A percentile compares a stretch with the other conserved stretches of the same genome.
phyloP scores from a whole-genome alignment of 1,284 basidiomycete species.

The Cystobasidium pallidum region DNA sequence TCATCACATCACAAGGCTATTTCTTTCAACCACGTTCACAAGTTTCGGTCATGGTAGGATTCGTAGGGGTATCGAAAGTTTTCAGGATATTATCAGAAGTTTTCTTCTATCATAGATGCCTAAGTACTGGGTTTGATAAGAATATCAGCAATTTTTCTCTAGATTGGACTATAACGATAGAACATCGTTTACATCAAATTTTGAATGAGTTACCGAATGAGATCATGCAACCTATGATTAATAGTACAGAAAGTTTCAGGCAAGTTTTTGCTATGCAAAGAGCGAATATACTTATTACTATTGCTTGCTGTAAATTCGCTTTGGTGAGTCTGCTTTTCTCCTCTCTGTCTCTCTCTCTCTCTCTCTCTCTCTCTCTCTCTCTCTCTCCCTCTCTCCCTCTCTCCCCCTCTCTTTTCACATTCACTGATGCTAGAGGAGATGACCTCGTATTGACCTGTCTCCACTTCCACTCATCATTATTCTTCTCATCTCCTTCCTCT shows the following conservation, averaged over 20 bases:
- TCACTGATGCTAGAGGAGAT: no score
- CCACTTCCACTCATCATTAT: no score
- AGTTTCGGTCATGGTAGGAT: conserved; percentile 56
- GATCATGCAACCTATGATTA: conserved; percentile 52
- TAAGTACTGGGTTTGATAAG: conserved; percentile 47
- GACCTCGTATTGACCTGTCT: no score
- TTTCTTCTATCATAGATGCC: conserved; percentile 57
- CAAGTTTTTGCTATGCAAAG: conserved; percentile 52
- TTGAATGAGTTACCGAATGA: conserved; percentile 53
- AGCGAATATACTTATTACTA: conserved; percentile 35
- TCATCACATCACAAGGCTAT: conserved; percentile 57
- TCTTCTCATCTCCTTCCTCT: neutral
- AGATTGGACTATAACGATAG: conserved; percentile 53
- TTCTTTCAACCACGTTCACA: conserved; percentile 55
- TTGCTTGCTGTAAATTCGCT: conserved; percentile 57
- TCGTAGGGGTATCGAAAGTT: conserved; percentile 55
- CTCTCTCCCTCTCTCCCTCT: neutral
- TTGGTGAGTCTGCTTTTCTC: conserved; percentile 56
- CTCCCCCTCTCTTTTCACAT: neutral
- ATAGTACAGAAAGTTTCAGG: conserved; percentile 47
- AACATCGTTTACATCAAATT: conserved; percentile 54
- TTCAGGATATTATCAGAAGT: conserved; percentile 57
- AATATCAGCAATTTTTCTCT: conserved; percentile 48
- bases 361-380: neutral
- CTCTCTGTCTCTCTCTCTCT: no score